Percentiles rank a stretch among this genome's conserved stretches.
Conservation (phyloP, 2,329 filamentous ascomycete genomes). For the Penicillium sp. region DNA sequence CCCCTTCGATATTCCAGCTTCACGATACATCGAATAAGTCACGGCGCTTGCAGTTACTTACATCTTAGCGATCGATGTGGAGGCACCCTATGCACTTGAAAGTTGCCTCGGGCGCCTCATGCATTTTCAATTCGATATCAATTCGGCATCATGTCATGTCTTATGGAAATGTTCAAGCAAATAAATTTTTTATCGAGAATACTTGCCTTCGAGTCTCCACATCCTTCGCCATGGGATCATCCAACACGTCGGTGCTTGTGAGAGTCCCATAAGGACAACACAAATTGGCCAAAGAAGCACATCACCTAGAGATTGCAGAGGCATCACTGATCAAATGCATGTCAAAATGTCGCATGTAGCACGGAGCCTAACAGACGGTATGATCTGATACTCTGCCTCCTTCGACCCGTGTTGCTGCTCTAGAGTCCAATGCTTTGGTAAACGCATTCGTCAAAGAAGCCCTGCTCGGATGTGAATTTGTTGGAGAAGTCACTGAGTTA, state of each 20-base stretch:
- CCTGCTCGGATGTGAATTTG: constrained; percentile 32
- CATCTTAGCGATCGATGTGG: not conserved
- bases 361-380: constrained; percentile 24
- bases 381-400: not conserved
- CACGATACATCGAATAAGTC: too few species aligned
- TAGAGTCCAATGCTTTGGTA: constrained; percentile 34
- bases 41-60: not conserved
- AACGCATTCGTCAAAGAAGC: constrained; percentile 37
- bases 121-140: not conserved
- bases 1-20: too few species aligned
- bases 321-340: constrained; percentile 18
- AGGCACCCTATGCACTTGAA: not conserved
- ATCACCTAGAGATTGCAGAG: constrained; percentile 1
- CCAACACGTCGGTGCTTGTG: constrained; percentile 14
- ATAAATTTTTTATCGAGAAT: not conserved
- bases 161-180: not conserved
- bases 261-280: constrained; percentile 4
- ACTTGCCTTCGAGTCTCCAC: not conserved
- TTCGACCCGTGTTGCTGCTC: not conserved
- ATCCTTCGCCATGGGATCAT: not conserved
- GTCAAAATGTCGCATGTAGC: constrained; percentile 24
- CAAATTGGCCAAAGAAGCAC: constrained; percentile 9
- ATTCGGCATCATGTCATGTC: not conserved
- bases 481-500: constrained; percentile 30
- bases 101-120: too few species aligned